Conservation (phyloP, 148 eudicot species). For the Rhododendron kiyosumense region DNA sequence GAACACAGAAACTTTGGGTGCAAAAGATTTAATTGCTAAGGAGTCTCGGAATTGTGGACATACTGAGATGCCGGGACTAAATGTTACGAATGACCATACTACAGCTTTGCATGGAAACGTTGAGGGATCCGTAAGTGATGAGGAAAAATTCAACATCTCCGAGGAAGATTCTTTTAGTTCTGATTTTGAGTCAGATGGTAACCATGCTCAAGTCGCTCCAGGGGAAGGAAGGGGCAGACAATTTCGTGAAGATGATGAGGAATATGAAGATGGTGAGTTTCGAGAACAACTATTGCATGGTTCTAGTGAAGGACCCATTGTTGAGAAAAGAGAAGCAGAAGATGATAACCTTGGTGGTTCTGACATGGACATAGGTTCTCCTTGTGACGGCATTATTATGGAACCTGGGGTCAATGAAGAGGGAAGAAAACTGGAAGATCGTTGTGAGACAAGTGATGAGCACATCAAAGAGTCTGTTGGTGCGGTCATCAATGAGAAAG, state of each 20-base stretch:
- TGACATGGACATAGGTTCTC: constrained; percentile 16
- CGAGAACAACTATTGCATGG: constrained; percentile 17
- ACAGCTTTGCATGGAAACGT: neutral
- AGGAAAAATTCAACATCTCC: constrained; percentile 23
- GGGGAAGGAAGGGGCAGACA: constrained; percentile 2
- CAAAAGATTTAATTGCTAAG: neutral
- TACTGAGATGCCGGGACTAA: neutral
- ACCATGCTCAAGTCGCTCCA: constrained; percentile 10
- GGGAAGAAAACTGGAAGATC: constrained; percentile 3
- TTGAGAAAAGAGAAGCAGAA: constrained; percentile 11
- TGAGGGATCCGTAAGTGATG: constrained; percentile 23
- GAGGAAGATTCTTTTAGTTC: constrained; percentile 25
- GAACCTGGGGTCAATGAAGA: constrained; percentile 4
- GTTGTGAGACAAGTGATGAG: constrained; percentile 11
- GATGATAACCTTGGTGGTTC: constrained; percentile 10
- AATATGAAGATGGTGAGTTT: constrained; percentile 45
- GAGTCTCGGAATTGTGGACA: constrained; percentile 6
- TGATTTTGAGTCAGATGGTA: constrained; percentile 27
- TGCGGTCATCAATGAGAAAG: constrained; percentile 4
- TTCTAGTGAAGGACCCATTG: constrained; percentile 10
- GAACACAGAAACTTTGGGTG: neutral
- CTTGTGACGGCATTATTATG: constrained; percentile 1
- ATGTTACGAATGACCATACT: neutral
- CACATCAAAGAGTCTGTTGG: constrained; percentile 7
- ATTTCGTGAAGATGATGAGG: constrained; percentile 23